phyloP scores from a whole-genome alignment of 2,329 filamentous ascomycete species.

The Sodiomyces alkalinus region DNA sequence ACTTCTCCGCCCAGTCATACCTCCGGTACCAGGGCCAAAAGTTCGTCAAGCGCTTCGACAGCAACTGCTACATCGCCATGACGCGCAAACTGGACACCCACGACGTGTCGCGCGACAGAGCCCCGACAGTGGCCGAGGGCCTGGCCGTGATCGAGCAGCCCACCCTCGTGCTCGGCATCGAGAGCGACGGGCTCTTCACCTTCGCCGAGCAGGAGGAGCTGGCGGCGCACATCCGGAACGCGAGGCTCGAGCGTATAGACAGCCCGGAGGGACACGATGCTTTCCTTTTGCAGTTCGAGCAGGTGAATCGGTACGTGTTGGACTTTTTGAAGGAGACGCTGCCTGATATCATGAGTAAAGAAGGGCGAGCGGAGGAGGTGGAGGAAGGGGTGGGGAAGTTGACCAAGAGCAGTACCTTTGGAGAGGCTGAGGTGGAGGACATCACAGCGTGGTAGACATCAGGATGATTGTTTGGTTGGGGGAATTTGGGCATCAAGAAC shows the following conservation, averaged over 20 bases:
- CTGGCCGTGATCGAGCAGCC: constrained; percentile 76
- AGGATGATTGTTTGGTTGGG: too few species aligned
- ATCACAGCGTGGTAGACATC: constrained; percentile 89
- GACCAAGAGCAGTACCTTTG: constrained; percentile 82
- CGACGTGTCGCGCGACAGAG: constrained; percentile 71
- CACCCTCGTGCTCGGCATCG: constrained; percentile 80
- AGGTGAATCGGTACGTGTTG: constrained; percentile 80
- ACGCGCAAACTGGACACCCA: constrained; percentile 96
- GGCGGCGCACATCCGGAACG: constrained; percentile 64
- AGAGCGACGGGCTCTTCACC: constrained; percentile 90
- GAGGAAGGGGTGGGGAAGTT: constrained; percentile 42
- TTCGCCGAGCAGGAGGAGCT: constrained; percentile 94
- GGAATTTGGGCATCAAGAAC: too few species aligned
- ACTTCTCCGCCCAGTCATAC: constrained; percentile 97
- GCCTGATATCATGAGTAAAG: constrained; percentile 71
- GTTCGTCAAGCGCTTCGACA: constrained; percentile 93
- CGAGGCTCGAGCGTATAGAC: constrained; percentile 72
- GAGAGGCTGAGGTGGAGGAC: constrained; percentile 84
- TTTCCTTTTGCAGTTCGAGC: constrained; percentile 91
- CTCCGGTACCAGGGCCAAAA: constrained; percentile 92
- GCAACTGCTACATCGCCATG: constrained; percentile 98
- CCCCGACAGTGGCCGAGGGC: constrained; percentile 54
- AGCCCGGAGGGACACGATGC: constrained; percentile 93
- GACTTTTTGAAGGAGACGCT: constrained; percentile 70
- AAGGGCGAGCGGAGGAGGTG: constrained; percentile 28